Conservation (phyloP, 352 stramenopile genomes). For the Blastocystis sp. region DNA sequence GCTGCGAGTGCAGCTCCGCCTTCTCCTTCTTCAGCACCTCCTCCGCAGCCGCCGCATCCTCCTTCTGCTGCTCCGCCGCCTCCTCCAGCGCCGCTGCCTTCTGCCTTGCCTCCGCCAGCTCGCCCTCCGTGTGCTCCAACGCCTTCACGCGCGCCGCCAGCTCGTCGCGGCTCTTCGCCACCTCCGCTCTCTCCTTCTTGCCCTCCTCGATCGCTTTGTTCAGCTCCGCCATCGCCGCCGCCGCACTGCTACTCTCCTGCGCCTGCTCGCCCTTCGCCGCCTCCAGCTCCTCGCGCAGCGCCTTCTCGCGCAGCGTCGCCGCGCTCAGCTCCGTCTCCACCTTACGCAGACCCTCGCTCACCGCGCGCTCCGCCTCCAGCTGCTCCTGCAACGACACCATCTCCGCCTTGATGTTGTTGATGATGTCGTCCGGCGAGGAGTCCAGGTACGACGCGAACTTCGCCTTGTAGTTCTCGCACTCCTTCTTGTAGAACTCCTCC, state of each 20-base stretch:
- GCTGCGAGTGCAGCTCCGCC: neutral
- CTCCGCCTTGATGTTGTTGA: constrained; percentile 41
- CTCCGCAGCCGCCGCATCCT: neutral
- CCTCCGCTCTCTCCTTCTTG: constrained; percentile 18
- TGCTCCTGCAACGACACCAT: constrained; percentile 36
- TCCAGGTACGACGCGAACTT: constrained; percentile 53
- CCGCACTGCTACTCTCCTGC: neutral
- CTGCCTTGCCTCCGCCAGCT: neutral
- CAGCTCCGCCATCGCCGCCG: constrained; percentile 13
- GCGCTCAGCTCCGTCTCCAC: constrained; percentile 6
- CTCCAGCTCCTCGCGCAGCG: neutral
- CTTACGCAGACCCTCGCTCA: neutral
- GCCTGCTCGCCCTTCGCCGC: neutral
- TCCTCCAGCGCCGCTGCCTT: neutral
- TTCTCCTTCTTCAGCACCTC: neutral
- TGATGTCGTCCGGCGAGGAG: constrained; percentile 55
- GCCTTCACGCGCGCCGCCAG: constrained; percentile 4
- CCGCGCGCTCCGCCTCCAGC: constrained; percentile 23
- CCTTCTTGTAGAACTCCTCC: constrained; percentile 36
- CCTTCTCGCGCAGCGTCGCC: constrained; percentile 14
- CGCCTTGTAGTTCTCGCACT: constrained; percentile 37
- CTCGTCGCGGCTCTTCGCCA: constrained; percentile 38
- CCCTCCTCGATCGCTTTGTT: neutral
- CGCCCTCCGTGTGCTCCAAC: neutral
- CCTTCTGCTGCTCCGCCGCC: neutral